Percentiles rank a stretch among this genome's conserved stretches.
phyloP scores from a whole-genome alignment of 2,329 filamentous ascomycete species.

The Teratosphaeria nubilosa region DNA sequence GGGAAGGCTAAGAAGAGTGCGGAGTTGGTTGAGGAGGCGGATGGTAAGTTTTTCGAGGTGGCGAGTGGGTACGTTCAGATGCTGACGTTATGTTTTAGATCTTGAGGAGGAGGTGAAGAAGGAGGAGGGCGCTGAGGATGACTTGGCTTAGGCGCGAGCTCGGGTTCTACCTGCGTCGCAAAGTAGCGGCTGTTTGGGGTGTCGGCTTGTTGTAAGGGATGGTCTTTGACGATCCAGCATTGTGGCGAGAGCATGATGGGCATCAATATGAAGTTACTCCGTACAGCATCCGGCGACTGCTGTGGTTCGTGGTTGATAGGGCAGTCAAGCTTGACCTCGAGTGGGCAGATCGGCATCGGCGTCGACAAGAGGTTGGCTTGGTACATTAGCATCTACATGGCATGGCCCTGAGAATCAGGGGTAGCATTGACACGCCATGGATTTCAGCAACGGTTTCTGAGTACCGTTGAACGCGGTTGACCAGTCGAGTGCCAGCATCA shows the following conservation, averaged over 20 bases:
- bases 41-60: background rate
- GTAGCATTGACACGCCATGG: too few species aligned
- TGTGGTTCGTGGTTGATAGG: background rate
- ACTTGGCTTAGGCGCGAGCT: background rate
- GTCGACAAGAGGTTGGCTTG: background rate
- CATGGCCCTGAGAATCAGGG: background rate
- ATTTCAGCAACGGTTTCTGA: too few species aligned
- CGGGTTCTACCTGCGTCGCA: background rate
- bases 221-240: background rate
- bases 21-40: background rate
- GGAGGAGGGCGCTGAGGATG: background rate
- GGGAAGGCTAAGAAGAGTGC: slow-evolving; percentile 1
- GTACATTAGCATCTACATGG: background rate
- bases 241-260: background rate
- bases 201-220: background rate
- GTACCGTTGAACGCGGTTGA: too few species aligned
- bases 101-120: background rate
- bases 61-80: background rate
- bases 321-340: background rate
- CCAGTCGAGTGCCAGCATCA: background rate
- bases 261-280: background rate
- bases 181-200: background rate
- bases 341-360: background rate
- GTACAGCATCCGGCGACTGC: background rate
- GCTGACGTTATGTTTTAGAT: background rate